Evolutionary conservation across 169 alveolate genomes (phyloP).

Genomic region (Plasmodium coatneyi): DNA sequence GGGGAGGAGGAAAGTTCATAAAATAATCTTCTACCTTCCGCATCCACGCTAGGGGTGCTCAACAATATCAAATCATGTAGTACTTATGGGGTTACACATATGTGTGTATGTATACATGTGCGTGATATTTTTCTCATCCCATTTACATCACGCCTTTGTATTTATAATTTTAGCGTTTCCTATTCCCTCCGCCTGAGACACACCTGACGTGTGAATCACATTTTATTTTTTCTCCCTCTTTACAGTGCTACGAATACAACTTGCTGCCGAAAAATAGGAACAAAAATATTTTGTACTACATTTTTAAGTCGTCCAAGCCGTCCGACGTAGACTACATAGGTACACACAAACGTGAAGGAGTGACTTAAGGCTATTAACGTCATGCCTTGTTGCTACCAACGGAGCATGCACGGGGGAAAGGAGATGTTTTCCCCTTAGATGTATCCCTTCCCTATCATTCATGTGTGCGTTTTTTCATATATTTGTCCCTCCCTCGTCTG

Average conservation of each 20-base stretch:
- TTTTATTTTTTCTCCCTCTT: background rate
- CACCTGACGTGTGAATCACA: background rate
- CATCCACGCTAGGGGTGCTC: background rate
- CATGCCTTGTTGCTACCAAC: background rate
- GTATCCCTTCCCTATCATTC: background rate
- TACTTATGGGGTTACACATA: background rate
- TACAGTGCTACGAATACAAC: slow-evolving; percentile 60
- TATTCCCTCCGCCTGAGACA: background rate
- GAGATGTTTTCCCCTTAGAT: background rate
- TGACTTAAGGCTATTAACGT: background rate
- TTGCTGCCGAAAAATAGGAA: slow-evolving; percentile 47
- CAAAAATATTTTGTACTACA: slow-evolving; percentile 35
- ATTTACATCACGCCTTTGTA: too few species aligned
- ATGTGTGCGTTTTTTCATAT: background rate
- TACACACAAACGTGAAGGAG: background rate
- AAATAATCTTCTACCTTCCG: background rate
- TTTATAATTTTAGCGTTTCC: background rate
- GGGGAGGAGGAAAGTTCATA: background rate
- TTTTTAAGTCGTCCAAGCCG: slow-evolving; percentile 31
- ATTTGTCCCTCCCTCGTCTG: background rate
- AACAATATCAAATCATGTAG: background rate
- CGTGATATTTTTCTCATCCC: background rate
- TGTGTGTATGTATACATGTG: background rate
- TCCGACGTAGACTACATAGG: slow-evolving; percentile 36
- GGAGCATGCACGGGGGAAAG: background rate